Percentiles rank a stretch among this genome's conserved stretches.
Conservation (phyloP, 768 basidiomycete genomes). For the Suillus occidentalis region DNA sequence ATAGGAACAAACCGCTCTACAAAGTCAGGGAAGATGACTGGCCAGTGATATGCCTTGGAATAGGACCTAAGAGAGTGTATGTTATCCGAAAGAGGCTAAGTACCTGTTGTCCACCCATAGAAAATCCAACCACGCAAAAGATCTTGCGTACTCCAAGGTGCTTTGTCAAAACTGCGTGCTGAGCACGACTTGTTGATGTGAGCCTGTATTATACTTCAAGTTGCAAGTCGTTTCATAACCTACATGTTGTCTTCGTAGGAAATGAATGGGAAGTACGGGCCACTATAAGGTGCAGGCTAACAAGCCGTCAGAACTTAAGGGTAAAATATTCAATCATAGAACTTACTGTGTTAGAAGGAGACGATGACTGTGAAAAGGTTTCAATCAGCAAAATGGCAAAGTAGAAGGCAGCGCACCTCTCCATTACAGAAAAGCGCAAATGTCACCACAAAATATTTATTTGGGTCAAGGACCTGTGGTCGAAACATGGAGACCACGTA, state of each 20-base stretch:
- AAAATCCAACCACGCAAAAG: conserved; percentile 51
- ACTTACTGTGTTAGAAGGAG: conserved; percentile 57
- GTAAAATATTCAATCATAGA: not conserved
- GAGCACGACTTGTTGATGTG: conserved; percentile 43
- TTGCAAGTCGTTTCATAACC: conserved; percentile 9
- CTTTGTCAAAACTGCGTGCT: conserved; percentile 52
- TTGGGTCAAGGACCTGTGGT: conserved; percentile 45
- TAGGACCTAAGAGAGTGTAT: conserved; percentile 15
- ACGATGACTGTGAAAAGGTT: conserved; percentile 46
- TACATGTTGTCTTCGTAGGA: conserved; percentile 64
- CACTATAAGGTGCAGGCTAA: conserved; percentile 55
- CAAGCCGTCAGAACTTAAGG: not conserved
- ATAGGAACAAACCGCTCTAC: conserved; percentile 48
- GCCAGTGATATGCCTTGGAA: conserved; percentile 54
- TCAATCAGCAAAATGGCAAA: not conserved
- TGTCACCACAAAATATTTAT: conserved; percentile 53
- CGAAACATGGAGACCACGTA: not conserved
- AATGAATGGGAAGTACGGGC: conserved; percentile 56
- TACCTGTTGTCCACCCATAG: conserved; percentile 60
- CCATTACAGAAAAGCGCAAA: conserved; percentile 60
- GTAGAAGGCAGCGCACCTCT: conserved; percentile 39
- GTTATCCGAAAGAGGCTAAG: conserved; percentile 13
- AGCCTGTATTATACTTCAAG: not conserved
- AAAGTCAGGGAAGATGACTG: conserved; percentile 56
- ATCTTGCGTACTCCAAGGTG: conserved; percentile 44